Evolutionary conservation across 78 protist genomes (phyloP), one percentile per base, ranked within the genome.

Genomic region (Pirum gemmata): DNA sequence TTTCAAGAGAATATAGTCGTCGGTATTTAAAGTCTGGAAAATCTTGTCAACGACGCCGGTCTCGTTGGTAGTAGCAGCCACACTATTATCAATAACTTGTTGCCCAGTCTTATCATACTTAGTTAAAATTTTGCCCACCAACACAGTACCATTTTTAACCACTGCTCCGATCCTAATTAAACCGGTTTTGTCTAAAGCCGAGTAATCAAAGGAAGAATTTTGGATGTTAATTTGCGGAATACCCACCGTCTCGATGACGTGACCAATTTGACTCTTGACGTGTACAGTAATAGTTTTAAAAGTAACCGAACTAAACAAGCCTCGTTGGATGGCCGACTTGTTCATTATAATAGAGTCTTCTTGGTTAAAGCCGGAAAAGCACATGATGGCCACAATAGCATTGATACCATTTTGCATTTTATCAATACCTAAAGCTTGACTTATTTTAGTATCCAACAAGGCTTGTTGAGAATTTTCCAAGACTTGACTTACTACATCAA

Each of bases 21-120:
- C 95, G 1, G 83, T 92, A 83, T 91, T 93, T 27, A 92, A 40
- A 1, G 98, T 95, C 38, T 97, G 18, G 74, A 97, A 33, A 83
- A 97, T 95, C 87, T 93, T 90, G 89, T 97, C 98, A 33, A 95
- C 95, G n/a, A n/a, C n/a, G n/a, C n/a, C n/a, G n/a, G n/a, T n/a
- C n/a, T n/a, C n/a, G n/a, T n/a, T n/a, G n/a, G n/a, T n/a, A n/a
- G n/a, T 73, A n/a, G n/a, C n/a, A n/a, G n/a, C n/a, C n/a, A n/a
- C n/a, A n/a, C n/a, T n/a, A n/a, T n/a, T n/a, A n/a, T n/a, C n/a
- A n/a, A n/a, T n/a, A n/a, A n/a, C n/a, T n/a, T n/a, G n/a, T n/a
- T n/a, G n/a, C n/a, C n/a, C n/a, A n/a, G n/a, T n/a, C n/a, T n/a
- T n/a, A n/a, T n/a, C n/a, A n/a, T n/a, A n/a, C n/a, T n/a, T n/a